Evolutionary conservation across 169 alveolate species (phyloP), one percentile per base, ranked within the genome.

Genomic region (Plasmodium knowlesi): DNA sequence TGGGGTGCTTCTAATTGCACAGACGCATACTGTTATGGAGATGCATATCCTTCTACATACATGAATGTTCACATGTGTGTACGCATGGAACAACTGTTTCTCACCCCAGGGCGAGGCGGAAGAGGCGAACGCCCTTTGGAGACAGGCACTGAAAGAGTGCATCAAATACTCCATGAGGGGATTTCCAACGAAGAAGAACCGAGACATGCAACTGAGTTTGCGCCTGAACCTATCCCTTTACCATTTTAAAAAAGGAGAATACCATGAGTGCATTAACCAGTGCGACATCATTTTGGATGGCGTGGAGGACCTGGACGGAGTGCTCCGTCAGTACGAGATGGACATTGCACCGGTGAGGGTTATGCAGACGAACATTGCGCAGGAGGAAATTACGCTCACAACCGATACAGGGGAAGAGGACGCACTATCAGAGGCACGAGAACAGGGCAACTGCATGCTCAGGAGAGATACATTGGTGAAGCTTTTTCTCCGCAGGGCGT

Each of bases 91-190:
- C n/a, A n/a, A n/a, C 3, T 22, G 8, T 70, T n/a, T 41, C 61
- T 30, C 71, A 72, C 74, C 12, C 30, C 2, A 88, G 94, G 94
- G 94, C 2, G 88, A 88, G 30, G 46, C 82, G n/a, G 94, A 88
- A 46, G 88, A 78, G n/a, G 94, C 94, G 32, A 88, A 88, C 72
- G 19, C 61, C 8, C 22, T 88, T 54, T 88, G 94, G 94, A 76
- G 88, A 39, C 46, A 43, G 71, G 94, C 94, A 5, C 54, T 88
- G 43, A 88, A 88, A 82, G 89, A 88, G 71, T 88, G 94, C 46
- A 88, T 88, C 5, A 88, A 88, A 25, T 88, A 88, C 14, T 88
- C 94, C 39, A 88, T 88, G 94, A 76, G 94, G 81, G 94, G 94
- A 9, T 53, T 32, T 8, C 94, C 94, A 0, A 88, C 94, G 37